Conservation (phyloP, 495 filamentous ascomycete genomes). For the Sordaria brevicollis region DNA sequence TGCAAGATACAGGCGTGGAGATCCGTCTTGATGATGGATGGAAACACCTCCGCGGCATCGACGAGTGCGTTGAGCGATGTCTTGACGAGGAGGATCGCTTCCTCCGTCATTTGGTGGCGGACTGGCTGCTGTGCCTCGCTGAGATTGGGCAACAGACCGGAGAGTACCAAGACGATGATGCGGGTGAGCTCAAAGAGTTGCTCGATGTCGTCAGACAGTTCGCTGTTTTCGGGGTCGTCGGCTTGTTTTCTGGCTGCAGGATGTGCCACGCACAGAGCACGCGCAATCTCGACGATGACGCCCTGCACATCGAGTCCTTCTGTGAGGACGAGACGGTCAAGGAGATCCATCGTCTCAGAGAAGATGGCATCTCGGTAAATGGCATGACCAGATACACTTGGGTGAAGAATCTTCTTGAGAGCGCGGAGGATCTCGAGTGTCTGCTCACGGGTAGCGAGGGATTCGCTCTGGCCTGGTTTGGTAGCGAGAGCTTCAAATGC, state of each 20-base stretch:
- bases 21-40: constrained; percentile 90
- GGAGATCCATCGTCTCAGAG: constrained; percentile 90
- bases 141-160: constrained; percentile 77
- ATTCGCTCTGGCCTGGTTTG: constrained; percentile 57
- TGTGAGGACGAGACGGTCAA: constrained; percentile 86
- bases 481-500: constrained; percentile 90
- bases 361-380: constrained; percentile 96
- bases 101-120: constrained; percentile 66
- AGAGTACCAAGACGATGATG: constrained; percentile 87
- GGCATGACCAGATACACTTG: constrained; percentile 89
- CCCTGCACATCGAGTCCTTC: constrained; percentile 83
- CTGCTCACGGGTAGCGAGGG: constrained; percentile 62
- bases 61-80: constrained; percentile 78
- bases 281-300: constrained; percentile 85
- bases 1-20: constrained; percentile 94
- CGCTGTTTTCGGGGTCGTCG: constrained; percentile 52
- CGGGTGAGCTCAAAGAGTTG: constrained; percentile 94
- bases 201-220: constrained; percentile 91
- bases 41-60: constrained; percentile 89
- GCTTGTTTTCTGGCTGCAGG: constrained; percentile 65
- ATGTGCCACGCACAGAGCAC: constrained; percentile 80
- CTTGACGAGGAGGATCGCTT: constrained; percentile 70
- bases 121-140: constrained; percentile 61
- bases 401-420: constrained; percentile 87
- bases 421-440: constrained; percentile 84